A percentile compares a stretch with the other conserved stretches of the same genome.
These are phyloP conservation scores for Pilasporangium apinafurcum DNA, from an alignment of 352 stramenopile species.

Conservation along the genomic window DNA sequence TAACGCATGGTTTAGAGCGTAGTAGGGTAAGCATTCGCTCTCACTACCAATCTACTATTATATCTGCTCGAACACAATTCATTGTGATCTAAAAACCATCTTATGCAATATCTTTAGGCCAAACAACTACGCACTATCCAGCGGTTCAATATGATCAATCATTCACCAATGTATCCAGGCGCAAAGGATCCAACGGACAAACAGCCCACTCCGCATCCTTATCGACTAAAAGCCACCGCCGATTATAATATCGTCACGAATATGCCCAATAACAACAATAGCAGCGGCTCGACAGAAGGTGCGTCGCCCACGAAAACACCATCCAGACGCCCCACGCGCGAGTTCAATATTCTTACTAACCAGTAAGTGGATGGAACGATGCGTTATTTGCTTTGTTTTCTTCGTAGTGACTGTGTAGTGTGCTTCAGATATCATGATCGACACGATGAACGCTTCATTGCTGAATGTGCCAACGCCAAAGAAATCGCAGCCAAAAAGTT, in stretches of 20 bases:
- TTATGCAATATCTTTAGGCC: constrained; percentile 15
- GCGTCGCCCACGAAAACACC: constrained; percentile 4
- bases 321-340: constrained; percentile 29
- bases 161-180: constrained; percentile 39
- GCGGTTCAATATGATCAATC: constrained; percentile 65
- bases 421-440: constrained; percentile 37
- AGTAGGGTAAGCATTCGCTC: constrained; percentile 15
- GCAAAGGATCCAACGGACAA: constrained; percentile 39
- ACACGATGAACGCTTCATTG: constrained; percentile 30
- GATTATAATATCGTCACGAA: constrained; percentile 73
- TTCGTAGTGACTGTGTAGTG: constrained; percentile 4
- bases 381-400: background rate
- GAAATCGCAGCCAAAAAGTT: constrained; percentile 53
- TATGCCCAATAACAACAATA: constrained; percentile 8
- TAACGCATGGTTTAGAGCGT: constrained; percentile 33
- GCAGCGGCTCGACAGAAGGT: background rate
- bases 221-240: constrained; percentile 21
- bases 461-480: constrained; percentile 34
- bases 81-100: background rate
- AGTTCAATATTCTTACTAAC: constrained; percentile 77
- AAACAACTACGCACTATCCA: constrained; percentile 55
- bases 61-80: background rate
- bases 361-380: constrained; percentile 41
- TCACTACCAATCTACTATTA: background rate
- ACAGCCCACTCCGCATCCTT: constrained; percentile 19